Evolutionary conservation across 305 asterid genomes (phyloP).

Genomic region (Fraxinus dipetala): DNA sequence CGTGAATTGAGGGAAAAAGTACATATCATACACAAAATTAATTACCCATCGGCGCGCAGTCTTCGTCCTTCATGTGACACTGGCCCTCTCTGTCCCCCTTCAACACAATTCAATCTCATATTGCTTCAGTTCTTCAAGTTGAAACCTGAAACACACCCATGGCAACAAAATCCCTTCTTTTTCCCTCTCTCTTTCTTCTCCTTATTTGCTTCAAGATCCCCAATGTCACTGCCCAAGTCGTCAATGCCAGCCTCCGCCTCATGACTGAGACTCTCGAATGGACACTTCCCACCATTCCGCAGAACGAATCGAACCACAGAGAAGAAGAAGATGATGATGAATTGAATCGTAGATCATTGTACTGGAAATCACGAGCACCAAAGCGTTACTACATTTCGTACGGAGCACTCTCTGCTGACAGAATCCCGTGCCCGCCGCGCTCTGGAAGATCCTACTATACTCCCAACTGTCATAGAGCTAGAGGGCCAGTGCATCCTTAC

Average conservation of each 20-base stretch:
- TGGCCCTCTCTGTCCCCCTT: not conserved
- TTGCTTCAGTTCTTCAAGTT: too few species aligned
- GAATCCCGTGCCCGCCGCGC: conserved; percentile 74
- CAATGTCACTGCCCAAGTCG: conserved; percentile 19
- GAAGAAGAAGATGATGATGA: conserved; percentile 14
- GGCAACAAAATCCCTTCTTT: conserved; percentile 27
- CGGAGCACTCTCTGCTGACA: conserved; percentile 65
- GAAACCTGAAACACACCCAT: conserved; percentile 8
- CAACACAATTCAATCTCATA: not conserved
- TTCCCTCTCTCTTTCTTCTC: conserved; percentile 16
- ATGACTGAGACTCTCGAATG: conserved; percentile 32
- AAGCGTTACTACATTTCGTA: conserved; percentile 56
- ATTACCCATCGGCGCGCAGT: not conserved
- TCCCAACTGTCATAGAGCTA: conserved; percentile 49
- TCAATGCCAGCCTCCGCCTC: not conserved
- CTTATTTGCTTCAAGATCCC: conserved; percentile 1
- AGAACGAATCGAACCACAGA: not conserved
- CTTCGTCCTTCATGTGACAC: not conserved
- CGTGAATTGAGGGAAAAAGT: not conserved
- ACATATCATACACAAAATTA: not conserved
- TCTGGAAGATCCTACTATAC: conserved; percentile 78
- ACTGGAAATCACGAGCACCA: conserved; percentile 39
- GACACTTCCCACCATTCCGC: conserved; percentile 21
- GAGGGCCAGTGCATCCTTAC: conserved; percentile 65
- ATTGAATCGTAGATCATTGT: conserved; percentile 46